A percentile compares a stretch with the other conserved stretches of the same genome.
Evolutionary conservation across 192 early-diverging fungal species (phyloP).

Genomic region (Spinellus fusiger): DNA sequence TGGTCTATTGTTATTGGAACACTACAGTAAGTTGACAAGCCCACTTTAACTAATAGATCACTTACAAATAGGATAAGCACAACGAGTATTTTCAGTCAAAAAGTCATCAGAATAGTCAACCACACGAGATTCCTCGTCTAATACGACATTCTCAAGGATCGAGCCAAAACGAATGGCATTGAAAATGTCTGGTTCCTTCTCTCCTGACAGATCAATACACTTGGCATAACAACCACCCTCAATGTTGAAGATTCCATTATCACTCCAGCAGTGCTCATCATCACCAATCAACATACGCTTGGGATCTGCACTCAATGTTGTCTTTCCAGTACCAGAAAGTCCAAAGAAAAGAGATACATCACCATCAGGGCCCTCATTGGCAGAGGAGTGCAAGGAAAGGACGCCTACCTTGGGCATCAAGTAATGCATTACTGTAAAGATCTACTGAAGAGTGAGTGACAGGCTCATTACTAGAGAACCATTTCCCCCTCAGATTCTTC

Average conservation of each 20-base stretch:
- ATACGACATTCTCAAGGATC: slow-evolving; percentile 91
- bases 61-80: slow-evolving; percentile 84
- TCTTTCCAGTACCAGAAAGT: slow-evolving; percentile 97
- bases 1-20: slow-evolving; percentile 34
- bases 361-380: slow-evolving; percentile 84
- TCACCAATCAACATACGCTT: slow-evolving; percentile 92
- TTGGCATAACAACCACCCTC: slow-evolving; percentile 99
- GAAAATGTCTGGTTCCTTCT: slow-evolving; percentile 99
- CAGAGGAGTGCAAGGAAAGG: slow-evolving; percentile 87
- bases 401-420: slow-evolving; percentile 93
- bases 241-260: slow-evolving; percentile 96
- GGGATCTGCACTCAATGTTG: slow-evolving; percentile 93
- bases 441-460: slow-evolving; percentile 16
- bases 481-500: background rate
- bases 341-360: slow-evolving; percentile 99
- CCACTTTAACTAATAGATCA: background rate
- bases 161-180: slow-evolving; percentile 91
- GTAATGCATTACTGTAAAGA: slow-evolving; percentile 99
- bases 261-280: slow-evolving; percentile 99
- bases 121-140: slow-evolving; percentile 60
- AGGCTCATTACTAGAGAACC: background rate
- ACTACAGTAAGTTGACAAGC: background rate
- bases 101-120: slow-evolving; percentile 79
- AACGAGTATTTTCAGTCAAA: slow-evolving; percentile 94
- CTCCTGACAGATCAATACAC: slow-evolving; percentile 88